Evolutionary conservation across 768 basidiomycete species (phyloP), one percentile per base, ranked within the genome.

Genomic region (Leccinum broughii): DNA sequence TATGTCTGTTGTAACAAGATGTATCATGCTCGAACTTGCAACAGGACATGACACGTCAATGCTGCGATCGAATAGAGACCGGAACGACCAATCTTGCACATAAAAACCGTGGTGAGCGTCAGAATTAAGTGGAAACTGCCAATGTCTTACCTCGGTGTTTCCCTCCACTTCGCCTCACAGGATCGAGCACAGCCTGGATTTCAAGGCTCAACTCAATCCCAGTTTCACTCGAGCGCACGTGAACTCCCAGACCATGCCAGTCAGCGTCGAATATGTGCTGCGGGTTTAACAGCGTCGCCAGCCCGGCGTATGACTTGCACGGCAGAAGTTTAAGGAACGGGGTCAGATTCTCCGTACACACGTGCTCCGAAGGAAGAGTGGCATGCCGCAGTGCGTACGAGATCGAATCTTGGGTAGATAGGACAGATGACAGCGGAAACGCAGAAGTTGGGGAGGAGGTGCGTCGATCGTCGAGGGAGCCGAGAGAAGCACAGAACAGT

Each of bases 321-420:
- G 97, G 97, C 1, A 98, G 78, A 10, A 98, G 85, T 70, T 96
- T 94, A 59, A 98, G 81, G 76, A 98, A 97, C 0, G 97, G 96
- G 0, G 96, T 98, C 9, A 98, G 78, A 68, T 98, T 98, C 71
- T 98, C 97, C 5, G 96, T 98, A 70, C 96, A 99, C n/a, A 98
- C 90, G 65, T 88, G 80, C 70, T 95, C 92, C 3, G 88, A 91
- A 7, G 90, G 89, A 20, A 90, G 81, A 8, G 85, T 84, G 2
- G 90, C 92, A 66, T 95, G 88, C 60, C 88, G 86, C 26, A 93
- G 79, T 50, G 80, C 77, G 59, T 90, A 83, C 14, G 78, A 75
- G 10, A 71, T 63, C 30, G 77, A 46, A 20, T 52, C 15, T 11
- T 54, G 26, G 74, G 80, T 79, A 52, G 75, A 70, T 0, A 84